Conservation (phyloP, 441 rosid genomes). For the Bocquillonia castaneifolia region DNA sequence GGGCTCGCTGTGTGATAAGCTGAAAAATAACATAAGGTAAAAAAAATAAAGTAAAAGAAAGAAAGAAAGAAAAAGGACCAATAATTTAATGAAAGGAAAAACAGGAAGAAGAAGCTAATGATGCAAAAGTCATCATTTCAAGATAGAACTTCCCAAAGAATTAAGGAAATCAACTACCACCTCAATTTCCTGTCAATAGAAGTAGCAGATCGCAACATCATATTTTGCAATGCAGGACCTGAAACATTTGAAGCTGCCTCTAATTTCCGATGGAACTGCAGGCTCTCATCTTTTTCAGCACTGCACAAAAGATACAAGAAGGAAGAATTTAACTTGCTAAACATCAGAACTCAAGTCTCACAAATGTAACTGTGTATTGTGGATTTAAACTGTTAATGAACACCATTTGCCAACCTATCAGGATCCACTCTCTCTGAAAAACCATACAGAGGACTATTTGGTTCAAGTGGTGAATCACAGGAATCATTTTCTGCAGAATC, state of each 20-base stretch:
- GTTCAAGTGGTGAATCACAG: slow-evolving; percentile 98
- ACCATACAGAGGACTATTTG: slow-evolving; percentile 96
- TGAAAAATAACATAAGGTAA: slow-evolving; percentile 27
- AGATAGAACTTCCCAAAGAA: background rate
- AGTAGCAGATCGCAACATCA: slow-evolving; percentile 58
- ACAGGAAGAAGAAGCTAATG: background rate
- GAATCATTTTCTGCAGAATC: slow-evolving; percentile 99
- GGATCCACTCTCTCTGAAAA: slow-evolving; percentile 73
- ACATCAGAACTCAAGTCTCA: slow-evolving; percentile 5
- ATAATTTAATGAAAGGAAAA: slow-evolving; percentile 1
- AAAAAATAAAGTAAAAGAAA: background rate
- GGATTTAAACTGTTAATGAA: slow-evolving; percentile 10
- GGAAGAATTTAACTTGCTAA: background rate
- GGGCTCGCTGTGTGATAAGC: slow-evolving; percentile 94
- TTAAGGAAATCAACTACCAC: slow-evolving; percentile 34
- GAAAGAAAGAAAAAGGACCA: slow-evolving; percentile 7
- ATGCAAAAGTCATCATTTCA: slow-evolving; percentile 1
- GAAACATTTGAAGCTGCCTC: slow-evolving; percentile 63
- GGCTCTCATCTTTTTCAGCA: slow-evolving; percentile 73
- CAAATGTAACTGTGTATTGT: slow-evolving; percentile 11
- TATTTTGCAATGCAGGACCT: slow-evolving; percentile 63
- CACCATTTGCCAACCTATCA: slow-evolving; percentile 56
- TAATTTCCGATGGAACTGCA: slow-evolving; percentile 60
- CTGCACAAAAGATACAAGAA: slow-evolving; percentile 39
- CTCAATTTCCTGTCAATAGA: slow-evolving; percentile 65